Percentiles rank a stretch among this genome's conserved stretches.
These are phyloP conservation scores for Angophora floribunda DNA, from an alignment of 345 rosid species.

Conservation along the genomic window DNA sequence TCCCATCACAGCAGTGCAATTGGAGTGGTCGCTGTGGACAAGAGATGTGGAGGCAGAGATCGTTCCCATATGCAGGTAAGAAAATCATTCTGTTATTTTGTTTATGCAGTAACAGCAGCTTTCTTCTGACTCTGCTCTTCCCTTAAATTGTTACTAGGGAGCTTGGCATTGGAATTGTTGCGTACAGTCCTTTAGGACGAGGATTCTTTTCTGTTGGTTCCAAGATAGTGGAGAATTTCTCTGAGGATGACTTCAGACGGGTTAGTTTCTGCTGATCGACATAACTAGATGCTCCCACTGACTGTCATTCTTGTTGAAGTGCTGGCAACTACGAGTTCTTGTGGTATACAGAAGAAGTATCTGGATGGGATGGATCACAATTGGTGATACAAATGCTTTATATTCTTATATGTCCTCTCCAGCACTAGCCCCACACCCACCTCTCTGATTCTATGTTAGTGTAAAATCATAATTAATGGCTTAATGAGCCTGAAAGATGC, in stretches of 20 bases:
- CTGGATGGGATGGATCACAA: background rate
- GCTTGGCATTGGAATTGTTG: conserved; percentile 70
- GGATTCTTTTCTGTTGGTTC: conserved; percentile 60
- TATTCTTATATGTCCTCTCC: background rate
- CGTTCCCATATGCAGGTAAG: conserved; percentile 23
- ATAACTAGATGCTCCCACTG: background rate
- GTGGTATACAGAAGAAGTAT: background rate
- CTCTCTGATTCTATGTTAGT: background rate
- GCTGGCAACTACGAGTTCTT: background rate
- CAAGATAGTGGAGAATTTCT: conserved; percentile 34
- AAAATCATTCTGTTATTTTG: background rate
- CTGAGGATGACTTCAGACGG: conserved; percentile 33
- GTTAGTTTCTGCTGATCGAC: conserved; percentile 4
- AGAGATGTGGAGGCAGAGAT: conserved; percentile 6
- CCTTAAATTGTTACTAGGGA: conserved; percentile 27
- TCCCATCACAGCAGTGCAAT: conserved; percentile 16
- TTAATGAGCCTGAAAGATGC: background rate
- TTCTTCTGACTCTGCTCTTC: background rate
- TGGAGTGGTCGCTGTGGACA: background rate
- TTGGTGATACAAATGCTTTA: background rate
- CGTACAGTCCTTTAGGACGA: conserved; percentile 61
- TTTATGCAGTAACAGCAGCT: background rate
- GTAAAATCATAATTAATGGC: background rate
- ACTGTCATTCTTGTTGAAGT: background rate
- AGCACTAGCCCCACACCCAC: background rate